These are phyloP conservation scores for Hortiboletus rubellus DNA, from an alignment of 1,284 basidiomycete genomes.

Conservation along the genomic window DNA sequence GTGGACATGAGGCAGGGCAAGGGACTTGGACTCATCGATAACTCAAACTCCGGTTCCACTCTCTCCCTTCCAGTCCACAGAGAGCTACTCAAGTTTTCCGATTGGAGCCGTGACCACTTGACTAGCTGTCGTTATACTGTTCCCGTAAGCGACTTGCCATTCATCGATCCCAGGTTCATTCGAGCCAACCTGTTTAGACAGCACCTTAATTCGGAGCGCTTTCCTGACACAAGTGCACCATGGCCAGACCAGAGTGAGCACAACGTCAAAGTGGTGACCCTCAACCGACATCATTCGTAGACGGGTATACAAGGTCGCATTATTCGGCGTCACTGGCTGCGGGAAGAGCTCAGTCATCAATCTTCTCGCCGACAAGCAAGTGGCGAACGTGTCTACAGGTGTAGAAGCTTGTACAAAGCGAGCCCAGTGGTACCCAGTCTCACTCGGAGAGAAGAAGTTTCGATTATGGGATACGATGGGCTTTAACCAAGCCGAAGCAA, in stretches of 20 bases:
- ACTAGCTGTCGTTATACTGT: not conserved
- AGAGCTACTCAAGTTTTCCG: not conserved
- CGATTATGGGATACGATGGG: slow-evolving; percentile 37
- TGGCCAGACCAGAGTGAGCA: slow-evolving; percentile 22
- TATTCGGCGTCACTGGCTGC: slow-evolving; percentile 30
- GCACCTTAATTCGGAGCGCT: not conserved
- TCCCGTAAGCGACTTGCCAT: slow-evolving; percentile 8
- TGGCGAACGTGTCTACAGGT: slow-evolving; percentile 23
- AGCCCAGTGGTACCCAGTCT: slow-evolving; percentile 29
- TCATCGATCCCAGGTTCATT: not conserved
- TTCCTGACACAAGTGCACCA: not conserved
- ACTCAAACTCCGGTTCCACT: not conserved
- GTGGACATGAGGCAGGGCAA: slow-evolving; percentile 21
- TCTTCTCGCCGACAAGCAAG: slow-evolving; percentile 22
- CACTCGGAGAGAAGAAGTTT: slow-evolving; percentile 20
- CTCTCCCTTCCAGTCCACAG: not conserved
- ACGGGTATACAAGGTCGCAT: slow-evolving; percentile 27
- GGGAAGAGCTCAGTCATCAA: slow-evolving; percentile 33
- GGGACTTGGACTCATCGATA: slow-evolving; percentile 3
- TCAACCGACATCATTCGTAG: slow-evolving; percentile 16
- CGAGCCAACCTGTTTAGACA: not conserved
- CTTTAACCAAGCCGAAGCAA: slow-evolving; percentile 24
- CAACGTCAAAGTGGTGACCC: not conserved
- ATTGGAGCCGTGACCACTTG: not conserved
- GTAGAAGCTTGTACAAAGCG: slow-evolving; percentile 31